Conservation (phyloP, 139 green algal species). For the Chlamydomonas asymmetrica region DNA sequence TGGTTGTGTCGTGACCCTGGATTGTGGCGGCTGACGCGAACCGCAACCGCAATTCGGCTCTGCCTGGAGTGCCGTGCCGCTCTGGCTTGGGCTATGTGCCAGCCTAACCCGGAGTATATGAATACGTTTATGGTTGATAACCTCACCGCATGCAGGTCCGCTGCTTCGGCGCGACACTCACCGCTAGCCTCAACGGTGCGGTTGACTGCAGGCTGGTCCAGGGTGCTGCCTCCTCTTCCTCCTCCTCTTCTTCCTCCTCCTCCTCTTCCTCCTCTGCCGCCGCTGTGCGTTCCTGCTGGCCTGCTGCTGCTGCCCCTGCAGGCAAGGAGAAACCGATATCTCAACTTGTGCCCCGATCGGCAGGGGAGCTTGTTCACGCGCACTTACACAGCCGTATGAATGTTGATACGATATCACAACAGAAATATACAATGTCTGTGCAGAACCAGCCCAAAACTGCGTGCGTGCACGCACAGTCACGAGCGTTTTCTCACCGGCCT, state of each 20-base stretch:
- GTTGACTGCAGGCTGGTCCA: slow-evolving; percentile 56
- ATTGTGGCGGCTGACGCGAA: not conserved
- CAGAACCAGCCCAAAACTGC: no score
- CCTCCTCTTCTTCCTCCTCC: slow-evolving; percentile 35
- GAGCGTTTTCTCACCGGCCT: slow-evolving; percentile 40
- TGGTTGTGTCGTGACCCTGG: not conserved
- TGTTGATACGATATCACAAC: no score
- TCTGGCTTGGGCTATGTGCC: no score
- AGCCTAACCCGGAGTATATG: not conserved
- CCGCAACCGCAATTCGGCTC: not conserved
- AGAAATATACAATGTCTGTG: no score
- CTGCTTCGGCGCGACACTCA: no score
- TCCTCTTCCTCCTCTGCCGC: slow-evolving; percentile 10
- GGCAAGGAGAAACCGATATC: no score
- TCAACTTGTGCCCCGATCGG: not conserved
- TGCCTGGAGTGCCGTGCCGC: no score
- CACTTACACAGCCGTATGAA: no score
- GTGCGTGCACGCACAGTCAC: no score
- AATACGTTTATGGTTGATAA: not conserved
- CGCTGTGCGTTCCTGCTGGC: not conserved
- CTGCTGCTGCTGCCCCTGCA: not conserved
- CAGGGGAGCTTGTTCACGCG: no score
- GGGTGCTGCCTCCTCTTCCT: slow-evolving; percentile 26
- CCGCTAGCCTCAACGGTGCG: slow-evolving; percentile 28
- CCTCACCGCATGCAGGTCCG: not conserved